Base-by-base conservation (phyloP, 257 asterid species). In the Petunia secreta region DNA sequence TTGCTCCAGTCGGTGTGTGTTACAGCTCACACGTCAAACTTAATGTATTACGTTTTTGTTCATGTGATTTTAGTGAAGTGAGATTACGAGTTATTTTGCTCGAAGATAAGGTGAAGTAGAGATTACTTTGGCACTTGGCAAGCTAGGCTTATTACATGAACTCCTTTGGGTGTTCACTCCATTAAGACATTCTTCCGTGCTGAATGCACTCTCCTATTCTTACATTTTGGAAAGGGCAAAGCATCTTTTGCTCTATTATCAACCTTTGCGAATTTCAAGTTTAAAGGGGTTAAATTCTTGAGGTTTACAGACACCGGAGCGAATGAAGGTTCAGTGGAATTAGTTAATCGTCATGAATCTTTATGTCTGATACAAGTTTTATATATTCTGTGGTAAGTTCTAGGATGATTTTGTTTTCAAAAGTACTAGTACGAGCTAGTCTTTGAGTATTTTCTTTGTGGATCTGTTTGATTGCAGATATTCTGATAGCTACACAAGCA, bases 401-500 rank as follows among this genome's bases (percentile, higher is more conserved):
- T 50, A 73, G 1, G 75, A 67, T 67, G 75, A 43, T 43, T 73
- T 71, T 73, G 3, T 73, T 67, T 73, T 73, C 46, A 13, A 73
- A 73, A 50, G 6, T 73, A 36, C 62, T 36, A 6, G 10, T 36
- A 10, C 46, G 36, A 50, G 78, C 63, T 73, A 73, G 44, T 50
- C 46, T 36, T 1, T 73, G 52, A 73, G 14, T 11, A 46, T 36
- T 73, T 60, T 71, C 25, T 71, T 71, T 48, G 60, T 48, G 77
- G 80, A 80, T 73, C 78, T 50, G 34, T 73, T 73, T 73, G 67
- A 59, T 85, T 84, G 77, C 97, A 95, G 99, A 92, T 91, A 90
- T 90, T 73, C 80, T 92, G 90, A 86, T 89, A 71, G 97, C 94
- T 80, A 75, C 92, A 36, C 95, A 92, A 54, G 89, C 95, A 74